phyloP scores from a whole-genome alignment of 2,329 filamentous ascomycete species.

The Xylariales sp. region DNA sequence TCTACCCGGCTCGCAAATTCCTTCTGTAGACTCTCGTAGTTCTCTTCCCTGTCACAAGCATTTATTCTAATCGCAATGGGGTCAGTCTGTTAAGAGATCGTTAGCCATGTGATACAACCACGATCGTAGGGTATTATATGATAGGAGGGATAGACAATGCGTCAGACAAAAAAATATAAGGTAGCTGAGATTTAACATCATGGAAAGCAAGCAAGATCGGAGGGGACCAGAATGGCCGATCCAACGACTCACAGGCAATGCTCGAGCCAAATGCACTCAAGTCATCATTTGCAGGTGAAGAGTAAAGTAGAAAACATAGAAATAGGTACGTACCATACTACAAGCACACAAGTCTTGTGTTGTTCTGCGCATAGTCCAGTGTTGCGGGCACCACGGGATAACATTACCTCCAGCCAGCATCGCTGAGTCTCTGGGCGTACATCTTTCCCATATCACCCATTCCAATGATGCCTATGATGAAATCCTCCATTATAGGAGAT shows the following conservation, averaged over 20 bases:
- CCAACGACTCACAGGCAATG: conserved; percentile 63
- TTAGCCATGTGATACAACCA: conserved; percentile 15
- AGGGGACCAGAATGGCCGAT: conserved; percentile 72
- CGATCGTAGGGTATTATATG: too few species aligned
- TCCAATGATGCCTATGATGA: conserved; percentile 88
- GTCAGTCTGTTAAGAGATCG: conserved; percentile 16
- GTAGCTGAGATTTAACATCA: conserved; percentile 99
- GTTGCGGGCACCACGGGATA: conserved; percentile 22
- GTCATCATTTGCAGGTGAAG: conserved; percentile 86
- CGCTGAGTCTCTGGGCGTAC: conserved; percentile 85
- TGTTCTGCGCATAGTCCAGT: too few species aligned
- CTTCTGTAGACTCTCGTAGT: conserved; percentile 72
- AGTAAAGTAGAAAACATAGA: too few species aligned
- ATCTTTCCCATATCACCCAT: conserved; percentile 99
- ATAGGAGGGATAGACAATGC: conserved; percentile 14
- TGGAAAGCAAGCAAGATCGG: conserved; percentile 64
- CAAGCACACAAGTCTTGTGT: too few species aligned
- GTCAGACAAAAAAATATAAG: conserved; percentile 86
- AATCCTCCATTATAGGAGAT: conserved; percentile 55
- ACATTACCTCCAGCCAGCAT: conserved; percentile 93
- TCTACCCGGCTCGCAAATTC: conserved; percentile 85
- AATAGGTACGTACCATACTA: too few species aligned
- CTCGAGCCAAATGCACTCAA: conserved; percentile 99
- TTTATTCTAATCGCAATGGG: conserved; percentile 62
- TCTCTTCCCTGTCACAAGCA: conserved; percentile 90